Conservation (phyloP, 768 basidiomycete species). For the Porphyrellus cyaneotinctus region DNA sequence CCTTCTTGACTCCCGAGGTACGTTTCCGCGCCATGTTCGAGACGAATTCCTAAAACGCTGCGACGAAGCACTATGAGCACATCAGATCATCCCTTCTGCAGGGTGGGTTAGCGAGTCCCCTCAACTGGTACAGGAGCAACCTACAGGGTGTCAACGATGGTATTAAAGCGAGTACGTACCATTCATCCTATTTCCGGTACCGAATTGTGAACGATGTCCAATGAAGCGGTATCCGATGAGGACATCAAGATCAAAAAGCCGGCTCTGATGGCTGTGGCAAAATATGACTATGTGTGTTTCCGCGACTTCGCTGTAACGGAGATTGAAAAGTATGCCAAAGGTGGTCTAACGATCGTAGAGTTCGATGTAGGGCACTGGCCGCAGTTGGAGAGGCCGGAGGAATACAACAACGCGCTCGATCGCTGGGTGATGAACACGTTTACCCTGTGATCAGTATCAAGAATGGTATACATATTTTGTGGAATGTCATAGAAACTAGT, state of each 20-base stretch:
- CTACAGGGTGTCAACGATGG: slow-evolving; percentile 25
- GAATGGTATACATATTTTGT: not conserved
- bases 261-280: slow-evolving; percentile 35
- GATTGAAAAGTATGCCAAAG: slow-evolving; percentile 28
- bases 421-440: slow-evolving; percentile 30
- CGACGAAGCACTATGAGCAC: slow-evolving; percentile 26
- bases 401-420: slow-evolving; percentile 34
- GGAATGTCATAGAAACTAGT: not conserved
- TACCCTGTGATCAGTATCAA: slow-evolving; percentile 3
- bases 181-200: not conserved
- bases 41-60: not conserved
- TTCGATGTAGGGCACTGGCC: slow-evolving; percentile 40
- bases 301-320: slow-evolving; percentile 19
- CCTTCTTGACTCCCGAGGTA: slow-evolving; percentile 36
- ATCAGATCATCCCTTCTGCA: slow-evolving; percentile 26
- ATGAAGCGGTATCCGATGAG: slow-evolving; percentile 22
- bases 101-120: slow-evolving; percentile 32
- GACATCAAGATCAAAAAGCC: slow-evolving; percentile 32
- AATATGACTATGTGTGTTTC: slow-evolving; percentile 34
- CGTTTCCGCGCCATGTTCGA: not conserved
- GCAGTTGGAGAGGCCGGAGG: slow-evolving; percentile 31
- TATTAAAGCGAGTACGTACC: slow-evolving; percentile 26
- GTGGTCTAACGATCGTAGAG: slow-evolving; percentile 28
- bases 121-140: slow-evolving; percentile 38
- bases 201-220: not conserved